A percentile compares a stretch with the other conserved stretches of the same genome.
Evolutionary conservation across 305 asterid genomes (phyloP).

Genomic region (Fraxinus velutina): DNA sequence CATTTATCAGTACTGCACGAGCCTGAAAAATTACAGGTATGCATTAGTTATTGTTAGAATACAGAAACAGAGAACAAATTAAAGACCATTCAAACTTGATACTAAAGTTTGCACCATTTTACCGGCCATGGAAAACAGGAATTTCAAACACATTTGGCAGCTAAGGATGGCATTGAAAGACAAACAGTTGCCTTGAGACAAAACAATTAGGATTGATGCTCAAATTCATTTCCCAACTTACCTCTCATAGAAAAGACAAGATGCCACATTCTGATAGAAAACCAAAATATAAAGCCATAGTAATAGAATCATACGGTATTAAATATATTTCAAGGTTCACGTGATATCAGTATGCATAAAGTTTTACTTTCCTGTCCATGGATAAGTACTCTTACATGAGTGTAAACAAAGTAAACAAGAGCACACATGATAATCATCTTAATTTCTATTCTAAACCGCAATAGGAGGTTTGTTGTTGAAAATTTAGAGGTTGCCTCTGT

Average conservation of each 20-base stretch:
- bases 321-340: neutral
- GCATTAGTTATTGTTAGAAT: slow-evolving; percentile 7
- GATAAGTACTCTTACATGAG: neutral
- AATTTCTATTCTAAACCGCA: neutral
- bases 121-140: neutral
- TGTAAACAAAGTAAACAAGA: neutral
- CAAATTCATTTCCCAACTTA: neutral
- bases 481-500: neutral
- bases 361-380: neutral
- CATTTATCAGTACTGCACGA: slow-evolving; percentile 93
- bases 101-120: neutral
- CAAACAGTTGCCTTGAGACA: neutral
- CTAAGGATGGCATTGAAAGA: neutral
- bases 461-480: neutral
- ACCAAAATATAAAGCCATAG: neutral
- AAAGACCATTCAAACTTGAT: neutral
- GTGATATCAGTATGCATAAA: neutral
- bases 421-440: neutral
- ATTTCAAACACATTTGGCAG: neutral
- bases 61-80: neutral
- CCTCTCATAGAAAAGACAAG: neutral
- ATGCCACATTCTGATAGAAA: neutral
- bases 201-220: neutral
- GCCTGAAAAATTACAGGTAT: slow-evolving; percentile 51
- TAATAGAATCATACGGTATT: neutral